Evolutionary conservation across 1,284 basidiomycete species (phyloP), one percentile per base, ranked within the genome.

Genomic region (Sporisorium exsertum): DNA sequence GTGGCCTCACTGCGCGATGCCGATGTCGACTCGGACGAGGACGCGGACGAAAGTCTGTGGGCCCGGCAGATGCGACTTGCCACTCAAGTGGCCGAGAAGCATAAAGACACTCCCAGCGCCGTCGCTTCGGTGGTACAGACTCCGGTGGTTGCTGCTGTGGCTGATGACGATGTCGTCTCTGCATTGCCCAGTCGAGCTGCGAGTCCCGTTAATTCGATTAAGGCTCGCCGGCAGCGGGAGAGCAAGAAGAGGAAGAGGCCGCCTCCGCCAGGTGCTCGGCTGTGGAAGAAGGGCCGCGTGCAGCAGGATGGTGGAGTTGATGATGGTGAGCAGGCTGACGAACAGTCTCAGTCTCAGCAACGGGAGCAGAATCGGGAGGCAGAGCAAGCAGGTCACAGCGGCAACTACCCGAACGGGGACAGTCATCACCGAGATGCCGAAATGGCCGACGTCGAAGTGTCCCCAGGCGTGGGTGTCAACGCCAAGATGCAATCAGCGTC

Each of bases 281-380:
- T 72, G 27, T 76, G 73, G 73, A 76, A 76, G 64, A 67, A 72
- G 24, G 73, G 73, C 5, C 50, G 64, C 8, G 72, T 75, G 2
- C 72, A 75, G 54, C 64, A 63, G 27, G 72, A 75, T 43, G n/a
- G 35, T 8, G 47, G 37, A 9, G 45, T n/a, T 3, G 53, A 46
- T 10, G 43, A 55, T 9, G 54, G 24, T 18, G 64, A 61, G 32
- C 26, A 20, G 42, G 13, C 15, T 12, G 60, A 52, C 5, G 65
- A 32, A n/a, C 20, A 12, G 37, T 20, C 29, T 20, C 47, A 26
- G 43, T 42, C 33, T 46, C 51, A 32, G 42, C 52, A 56, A 12
- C 45, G 51, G 18, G n/a, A 43, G 27, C 27, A 24, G 7, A 15
- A 54, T 8, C 12, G 16, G 40, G n/a, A 43, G 3, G n/a, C 18